Evolutionary conservation across 805 yeast species (phyloP).

Genomic region (Starmerella sp.): DNA sequence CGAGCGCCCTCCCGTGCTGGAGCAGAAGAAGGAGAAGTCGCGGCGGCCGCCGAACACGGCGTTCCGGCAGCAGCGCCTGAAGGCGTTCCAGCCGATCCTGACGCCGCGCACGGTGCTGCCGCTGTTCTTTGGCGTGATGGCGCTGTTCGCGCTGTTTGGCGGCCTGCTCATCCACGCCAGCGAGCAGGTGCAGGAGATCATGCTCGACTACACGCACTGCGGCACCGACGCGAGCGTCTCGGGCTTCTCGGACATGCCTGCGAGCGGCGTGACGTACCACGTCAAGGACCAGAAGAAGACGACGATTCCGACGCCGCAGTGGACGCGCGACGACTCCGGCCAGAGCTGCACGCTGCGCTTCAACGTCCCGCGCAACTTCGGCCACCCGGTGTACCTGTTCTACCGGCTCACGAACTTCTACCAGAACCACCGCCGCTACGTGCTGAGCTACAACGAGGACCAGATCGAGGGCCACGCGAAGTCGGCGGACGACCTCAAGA

Average conservation of each 20-base stretch:
- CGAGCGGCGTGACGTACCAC: conserved; percentile 46
- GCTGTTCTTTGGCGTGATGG: conserved; percentile 56
- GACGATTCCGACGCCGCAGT: conserved; percentile 38
- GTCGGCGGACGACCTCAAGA: conserved; percentile 37
- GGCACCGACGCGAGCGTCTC: conserved; percentile 36
- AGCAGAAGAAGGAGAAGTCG: conserved; percentile 30
- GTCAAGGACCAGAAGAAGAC: conserved; percentile 25
- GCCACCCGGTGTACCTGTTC: conserved; percentile 63
- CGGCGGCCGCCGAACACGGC: conserved; percentile 37
- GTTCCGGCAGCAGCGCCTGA: conserved; percentile 45
- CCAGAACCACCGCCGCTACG: conserved; percentile 93
- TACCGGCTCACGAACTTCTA: conserved; percentile 81
- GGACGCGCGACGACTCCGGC: conserved; percentile 43
- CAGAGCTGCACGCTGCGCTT: conserved; percentile 59
- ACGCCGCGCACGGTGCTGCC: conserved; percentile 90
- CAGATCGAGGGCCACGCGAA: conserved; percentile 75
- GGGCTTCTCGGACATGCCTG: conserved; percentile 44
- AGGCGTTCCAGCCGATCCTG: conserved; percentile 76
- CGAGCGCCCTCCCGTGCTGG: conserved; percentile 23
- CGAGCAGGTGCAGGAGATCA: conserved; percentile 62
- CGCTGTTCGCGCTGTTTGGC: conserved; percentile 84
- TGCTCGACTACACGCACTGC: conserved; percentile 69
- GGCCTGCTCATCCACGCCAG: conserved; percentile 71
- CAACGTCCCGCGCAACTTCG: conserved; percentile 49
- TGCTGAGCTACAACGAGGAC: conserved; percentile 64